These are phyloP conservation scores for Telfairia occidentalis DNA, from an alignment of 331 rosid species.

Conservation along the genomic window DNA sequence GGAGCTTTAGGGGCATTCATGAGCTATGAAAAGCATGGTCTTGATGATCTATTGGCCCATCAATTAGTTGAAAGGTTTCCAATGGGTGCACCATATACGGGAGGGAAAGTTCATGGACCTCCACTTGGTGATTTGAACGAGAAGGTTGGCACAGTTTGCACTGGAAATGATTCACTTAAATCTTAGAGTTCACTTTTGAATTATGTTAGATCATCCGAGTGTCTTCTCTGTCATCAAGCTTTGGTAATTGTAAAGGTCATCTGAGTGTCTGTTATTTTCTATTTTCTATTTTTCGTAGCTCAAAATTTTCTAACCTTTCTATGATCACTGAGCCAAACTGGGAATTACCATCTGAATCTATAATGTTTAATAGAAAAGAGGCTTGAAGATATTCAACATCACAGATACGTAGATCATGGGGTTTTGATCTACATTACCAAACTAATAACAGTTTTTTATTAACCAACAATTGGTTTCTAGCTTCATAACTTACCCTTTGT, in stretches of 20 bases:
- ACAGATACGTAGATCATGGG: background rate
- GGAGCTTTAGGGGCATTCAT: constrained; percentile 91
- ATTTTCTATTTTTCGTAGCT: background rate
- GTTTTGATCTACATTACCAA: background rate
- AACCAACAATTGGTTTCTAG: background rate
- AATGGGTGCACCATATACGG: constrained; percentile 85
- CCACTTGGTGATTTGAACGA: constrained; percentile 84
- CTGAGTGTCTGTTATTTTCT: background rate
- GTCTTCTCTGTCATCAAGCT: background rate
- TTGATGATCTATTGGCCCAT: constrained; percentile 84
- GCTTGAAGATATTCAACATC: background rate
- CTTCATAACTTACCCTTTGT: background rate
- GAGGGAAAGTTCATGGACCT: constrained; percentile 87
- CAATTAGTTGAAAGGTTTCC: constrained; percentile 88
- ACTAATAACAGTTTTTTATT: background rate
- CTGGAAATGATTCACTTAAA: constrained; percentile 5
- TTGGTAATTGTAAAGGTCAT: constrained; percentile 1
- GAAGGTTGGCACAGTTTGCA: constrained; percentile 48
- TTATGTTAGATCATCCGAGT: background rate
- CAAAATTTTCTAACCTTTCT: background rate
- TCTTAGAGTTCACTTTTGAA: constrained; percentile 15
- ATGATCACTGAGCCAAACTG: background rate
- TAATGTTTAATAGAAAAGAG: background rate
- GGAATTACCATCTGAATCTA: background rate
- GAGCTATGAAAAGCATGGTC: constrained; percentile 92